Evolutionary conservation across 306 rosid genomes (phyloP), one percentile per base, ranked within the genome.

Genomic region (Sindora glabra): DNA sequence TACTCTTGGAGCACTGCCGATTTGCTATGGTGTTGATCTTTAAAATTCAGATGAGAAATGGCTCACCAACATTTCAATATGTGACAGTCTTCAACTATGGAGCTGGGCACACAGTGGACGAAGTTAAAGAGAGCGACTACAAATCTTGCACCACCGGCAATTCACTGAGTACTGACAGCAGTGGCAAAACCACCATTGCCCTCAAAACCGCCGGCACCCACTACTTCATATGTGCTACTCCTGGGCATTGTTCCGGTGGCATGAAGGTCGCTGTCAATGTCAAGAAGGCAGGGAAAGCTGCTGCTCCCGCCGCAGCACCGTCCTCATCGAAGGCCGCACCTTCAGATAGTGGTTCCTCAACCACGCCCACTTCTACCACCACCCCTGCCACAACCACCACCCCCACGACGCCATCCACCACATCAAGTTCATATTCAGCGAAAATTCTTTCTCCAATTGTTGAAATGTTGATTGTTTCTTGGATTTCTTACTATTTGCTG

Each of bases 31-130:
- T 22, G 10, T 24, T 59, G 24, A 23, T 3, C 11, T 36, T 5
- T 5, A 12, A 12, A 42, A n/a, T n/a, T n/a, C n/a, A n/a, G n/a
- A n/a, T n/a, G n/a, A n/a, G n/a, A n/a, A n/a, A n/a, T n/a, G n/a
- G n/a, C n/a, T 42, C 15, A 42, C n/a, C n/a, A n/a, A n/a, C n/a
- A n/a, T n/a, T n/a, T n/a, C n/a, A n/a, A n/a, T 54, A 17, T 36
- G 26, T 27, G 26, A 5, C 48, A 92, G 95, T 57, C 74, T 92
- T 92, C 83, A 89, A 76, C 57, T 89, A 83, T 72, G 90, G 75
- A 50, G 52, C 68, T n/a, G 89, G 95, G 27, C 99, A 92, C 83
- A 74, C 90, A 0, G 97, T 83, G 71, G 95, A 86, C 27, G 99
- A 92, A 64, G 97, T 92, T 30, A 74, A 70, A 19, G 73, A 62